These are phyloP conservation scores for Ogataea naganishii DNA, from an alignment of 805 yeast species.

Conservation along the genomic window DNA sequence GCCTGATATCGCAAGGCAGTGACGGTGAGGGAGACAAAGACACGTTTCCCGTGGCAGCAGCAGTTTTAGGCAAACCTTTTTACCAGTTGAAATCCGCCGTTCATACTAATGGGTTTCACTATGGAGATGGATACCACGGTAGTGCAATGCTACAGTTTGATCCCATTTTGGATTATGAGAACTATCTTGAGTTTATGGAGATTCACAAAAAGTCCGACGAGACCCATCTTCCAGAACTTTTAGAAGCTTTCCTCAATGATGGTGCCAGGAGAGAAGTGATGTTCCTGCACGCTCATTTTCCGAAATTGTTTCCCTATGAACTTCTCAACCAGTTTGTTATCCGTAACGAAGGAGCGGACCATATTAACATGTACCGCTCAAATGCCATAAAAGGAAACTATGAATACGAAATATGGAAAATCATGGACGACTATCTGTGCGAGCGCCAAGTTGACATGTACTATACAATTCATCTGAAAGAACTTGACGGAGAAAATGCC, in stretches of 20 bases:
- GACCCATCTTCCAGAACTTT: constrained; percentile 2
- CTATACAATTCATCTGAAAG: constrained; percentile 9
- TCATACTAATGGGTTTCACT: constrained; percentile 34
- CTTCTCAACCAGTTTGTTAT: constrained; percentile 19
- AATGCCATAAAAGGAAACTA: constrained; percentile 9
- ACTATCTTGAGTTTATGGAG: constrained; percentile 11
- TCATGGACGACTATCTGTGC: constrained; percentile 14
- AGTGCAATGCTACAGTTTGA: constrained; percentile 43
- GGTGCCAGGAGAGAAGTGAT: constrained; percentile 8
- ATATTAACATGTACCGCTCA: constrained; percentile 7
- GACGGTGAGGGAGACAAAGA: constrained; percentile 83
- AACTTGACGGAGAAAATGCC: constrained; percentile 3
- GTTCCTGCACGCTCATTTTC: constrained; percentile 36
- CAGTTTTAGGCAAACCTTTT: constrained; percentile 34
- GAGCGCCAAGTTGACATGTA: constrained; percentile 7
- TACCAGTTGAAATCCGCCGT: constrained; percentile 49
- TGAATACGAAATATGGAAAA: constrained; percentile 12
- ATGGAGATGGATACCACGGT: constrained; percentile 28
- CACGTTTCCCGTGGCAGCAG: constrained; percentile 65
- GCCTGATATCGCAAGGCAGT: constrained; percentile 47
- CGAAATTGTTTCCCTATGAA: constrained; percentile 38
- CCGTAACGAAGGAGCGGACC: constrained; percentile 5
- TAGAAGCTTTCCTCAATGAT: constrained; percentile 12
- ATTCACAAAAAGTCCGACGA: constrained; percentile 12
- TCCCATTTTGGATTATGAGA: constrained; percentile 29